Evolutionary conservation across 2,329 filamentous ascomycete species (phyloP).

Genomic region (Chrysoporthe austroafricana): DNA sequence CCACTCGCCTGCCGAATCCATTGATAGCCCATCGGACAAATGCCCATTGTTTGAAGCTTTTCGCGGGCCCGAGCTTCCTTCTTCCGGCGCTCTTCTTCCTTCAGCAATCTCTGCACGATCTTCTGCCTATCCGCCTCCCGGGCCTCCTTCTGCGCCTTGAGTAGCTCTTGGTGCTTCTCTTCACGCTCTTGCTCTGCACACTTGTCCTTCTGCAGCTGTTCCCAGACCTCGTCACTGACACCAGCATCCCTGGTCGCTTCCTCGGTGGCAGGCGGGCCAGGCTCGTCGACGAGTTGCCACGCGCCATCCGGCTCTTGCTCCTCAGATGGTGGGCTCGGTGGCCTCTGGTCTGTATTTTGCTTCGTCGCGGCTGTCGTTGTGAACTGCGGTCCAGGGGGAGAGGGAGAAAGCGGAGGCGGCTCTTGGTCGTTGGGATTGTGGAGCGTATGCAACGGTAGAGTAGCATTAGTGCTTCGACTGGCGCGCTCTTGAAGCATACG

Average conservation of each 20-base stretch:
- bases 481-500: slow-evolving; percentile 33
- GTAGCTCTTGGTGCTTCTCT: slow-evolving; percentile 41
- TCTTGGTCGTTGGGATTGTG: background rate
- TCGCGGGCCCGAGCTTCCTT: slow-evolving; percentile 43
- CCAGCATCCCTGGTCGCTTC: slow-evolving; percentile 54
- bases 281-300: background rate
- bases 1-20: slow-evolving; percentile 66
- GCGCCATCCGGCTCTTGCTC: background rate
- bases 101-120: slow-evolving; percentile 42
- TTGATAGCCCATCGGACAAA: slow-evolving; percentile 57
- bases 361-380: background rate
- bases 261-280: background rate
- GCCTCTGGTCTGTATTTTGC: background rate
- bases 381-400: background rate
- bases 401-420: background rate
- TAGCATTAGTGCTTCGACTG: slow-evolving; percentile 23
- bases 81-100: slow-evolving; percentile 44
- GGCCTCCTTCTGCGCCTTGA: slow-evolving; percentile 36
- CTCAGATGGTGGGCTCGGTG: background rate
- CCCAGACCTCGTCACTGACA: slow-evolving; percentile 65
- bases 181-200: slow-evolving; percentile 43
- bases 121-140: slow-evolving; percentile 40
- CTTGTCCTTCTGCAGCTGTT: slow-evolving; percentile 59
- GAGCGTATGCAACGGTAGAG: background rate
- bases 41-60: slow-evolving; percentile 55